Conservation (phyloP, 2,329 filamentous ascomycete genomes). For the Aspergillus texensis region DNA sequence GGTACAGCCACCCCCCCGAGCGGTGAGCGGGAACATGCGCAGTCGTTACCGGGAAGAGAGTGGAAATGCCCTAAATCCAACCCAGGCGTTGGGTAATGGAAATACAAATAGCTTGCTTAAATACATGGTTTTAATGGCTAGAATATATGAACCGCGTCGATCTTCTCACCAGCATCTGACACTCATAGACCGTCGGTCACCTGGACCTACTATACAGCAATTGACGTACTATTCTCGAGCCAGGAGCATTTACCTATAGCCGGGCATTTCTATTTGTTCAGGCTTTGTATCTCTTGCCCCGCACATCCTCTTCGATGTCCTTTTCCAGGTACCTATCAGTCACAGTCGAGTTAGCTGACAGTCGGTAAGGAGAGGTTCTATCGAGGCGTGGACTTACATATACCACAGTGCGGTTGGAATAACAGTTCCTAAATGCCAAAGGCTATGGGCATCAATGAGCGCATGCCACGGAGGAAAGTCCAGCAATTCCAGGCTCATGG, state of each 20-base stretch:
- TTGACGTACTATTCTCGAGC: neutral
- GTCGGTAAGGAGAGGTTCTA: conserved; percentile 9
- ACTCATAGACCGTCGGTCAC: conserved; percentile 11
- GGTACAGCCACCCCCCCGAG: conserved; percentile 16
- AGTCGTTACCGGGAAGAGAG: neutral
- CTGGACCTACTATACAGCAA: conserved; percentile 15
- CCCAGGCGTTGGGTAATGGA: neutral
- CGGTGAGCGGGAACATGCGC: conserved; percentile 19
- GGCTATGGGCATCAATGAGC: conserved; percentile 85
- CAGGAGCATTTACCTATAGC: neutral
- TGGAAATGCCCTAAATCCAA: neutral
- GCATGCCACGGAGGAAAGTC: conserved; percentile 87
- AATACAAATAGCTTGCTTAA: neutral
- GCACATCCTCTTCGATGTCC: conserved; percentile 81
- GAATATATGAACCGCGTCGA: neutral
- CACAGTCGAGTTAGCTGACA: conserved; percentile 26
- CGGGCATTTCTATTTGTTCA: conserved; percentile 31
- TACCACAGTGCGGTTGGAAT: conserved; percentile 89
- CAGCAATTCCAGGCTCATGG: conserved; percentile 93
- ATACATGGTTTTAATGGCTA: neutral
- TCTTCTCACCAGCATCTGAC: neutral
- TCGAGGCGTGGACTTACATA: conserved; percentile 63
- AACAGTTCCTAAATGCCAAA: conserved; percentile 96
- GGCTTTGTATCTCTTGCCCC: conserved; percentile 72
- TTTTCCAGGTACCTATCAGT: conserved; percentile 75